Base-by-base conservation (phyloP, 1,139 yeast genomes). In the Candida anutae region DNA sequence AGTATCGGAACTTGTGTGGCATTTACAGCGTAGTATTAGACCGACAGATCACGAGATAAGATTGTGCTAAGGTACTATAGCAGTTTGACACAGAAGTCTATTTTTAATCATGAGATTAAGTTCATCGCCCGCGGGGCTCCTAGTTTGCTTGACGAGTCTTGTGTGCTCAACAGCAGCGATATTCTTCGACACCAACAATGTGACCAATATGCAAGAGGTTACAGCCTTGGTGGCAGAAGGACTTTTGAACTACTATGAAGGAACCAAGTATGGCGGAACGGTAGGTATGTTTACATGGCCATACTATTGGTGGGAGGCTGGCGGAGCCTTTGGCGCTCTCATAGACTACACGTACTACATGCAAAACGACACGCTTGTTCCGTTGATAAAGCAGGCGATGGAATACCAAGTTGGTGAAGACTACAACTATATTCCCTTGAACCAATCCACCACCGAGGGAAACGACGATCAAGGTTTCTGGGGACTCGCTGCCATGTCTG, bases 281-380 rank as follows among this genome's bases (percentile, higher is more conserved):
- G 69, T 82, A 16, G 95, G 95, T 20, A 71, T 75, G 79, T 84
- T 85, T 50, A 58, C 66, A 12, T 49, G 62, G 37, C 94, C 94
- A 2, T 82, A 81, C 58, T 83, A 80, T 62, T 85, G 95, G 95
- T 85, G 95, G 94, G 83, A 80, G 58, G 90, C 93, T 24, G 95
- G 94, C 38, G 94, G 85, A 34, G 85, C 83, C 1, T 78, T 84
- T 75, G 90, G 88, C 9, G 70, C 84, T 8, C 46, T 84, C 56
- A 57, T 84, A 29, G 88, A 80, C 48, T 79, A 76, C 47, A 62
- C 77, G 44, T 69, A 59, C 40, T 69, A 70, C 47, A 76, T 85
- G 50, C 58, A 70, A 19, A 77, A 83, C 52, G 68, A 68, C 43
- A 70, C 84, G 1, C 78, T 63, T 43, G 73, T 66, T 34, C 61